These are phyloP conservation scores for Fusarium temperatum DNA, from an alignment of 2,329 filamentous ascomycete species.

Conservation along the genomic window DNA sequence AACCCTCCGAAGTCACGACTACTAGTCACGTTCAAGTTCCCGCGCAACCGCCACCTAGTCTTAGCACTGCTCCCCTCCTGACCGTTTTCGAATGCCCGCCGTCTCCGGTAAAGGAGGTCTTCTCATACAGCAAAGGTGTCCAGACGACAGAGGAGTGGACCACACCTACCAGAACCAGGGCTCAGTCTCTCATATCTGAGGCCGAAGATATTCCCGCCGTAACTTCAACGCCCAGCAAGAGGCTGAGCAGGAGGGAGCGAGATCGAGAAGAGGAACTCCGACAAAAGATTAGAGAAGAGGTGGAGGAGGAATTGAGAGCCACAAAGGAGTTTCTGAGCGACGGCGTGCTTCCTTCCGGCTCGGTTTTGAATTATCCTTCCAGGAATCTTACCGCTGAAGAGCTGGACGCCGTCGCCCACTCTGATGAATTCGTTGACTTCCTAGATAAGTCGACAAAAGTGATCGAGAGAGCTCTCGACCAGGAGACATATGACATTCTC, in stretches of 20 bases:
- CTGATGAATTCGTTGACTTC: constrained; percentile 93
- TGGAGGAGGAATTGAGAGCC: constrained; percentile 89
- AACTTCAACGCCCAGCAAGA: constrained; percentile 72
- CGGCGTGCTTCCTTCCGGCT: constrained; percentile 41
- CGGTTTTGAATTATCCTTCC: constrained; percentile 72
- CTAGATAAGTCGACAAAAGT: constrained; percentile 96
- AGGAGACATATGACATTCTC: constrained; percentile 90
- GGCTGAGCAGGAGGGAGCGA: constrained; percentile 79
- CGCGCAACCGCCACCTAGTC: constrained; percentile 66
- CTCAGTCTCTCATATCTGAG: constrained; percentile 61
- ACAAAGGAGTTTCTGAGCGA: constrained; percentile 69
- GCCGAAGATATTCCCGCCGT: constrained; percentile 66
- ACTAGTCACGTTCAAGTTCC: constrained; percentile 55
- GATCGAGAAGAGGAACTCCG: constrained; percentile 90
- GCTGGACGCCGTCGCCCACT: constrained; percentile 87
- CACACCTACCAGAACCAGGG: constrained; percentile 58
- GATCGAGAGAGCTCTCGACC: constrained; percentile 92
- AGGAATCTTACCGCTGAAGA: constrained; percentile 86
- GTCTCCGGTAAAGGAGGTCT: constrained; percentile 80
- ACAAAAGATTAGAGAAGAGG: constrained; percentile 83
- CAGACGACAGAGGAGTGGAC: constrained; percentile 86
- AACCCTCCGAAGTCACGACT: constrained; percentile 69
- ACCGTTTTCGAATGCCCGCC: constrained; percentile 85
- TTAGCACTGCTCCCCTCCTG: constrained; percentile 76
- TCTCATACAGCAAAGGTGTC: constrained; percentile 96